Evolutionary conservation across 441 rosid genomes (phyloP).

Genomic region (Flueggea neowawraea): DNA sequence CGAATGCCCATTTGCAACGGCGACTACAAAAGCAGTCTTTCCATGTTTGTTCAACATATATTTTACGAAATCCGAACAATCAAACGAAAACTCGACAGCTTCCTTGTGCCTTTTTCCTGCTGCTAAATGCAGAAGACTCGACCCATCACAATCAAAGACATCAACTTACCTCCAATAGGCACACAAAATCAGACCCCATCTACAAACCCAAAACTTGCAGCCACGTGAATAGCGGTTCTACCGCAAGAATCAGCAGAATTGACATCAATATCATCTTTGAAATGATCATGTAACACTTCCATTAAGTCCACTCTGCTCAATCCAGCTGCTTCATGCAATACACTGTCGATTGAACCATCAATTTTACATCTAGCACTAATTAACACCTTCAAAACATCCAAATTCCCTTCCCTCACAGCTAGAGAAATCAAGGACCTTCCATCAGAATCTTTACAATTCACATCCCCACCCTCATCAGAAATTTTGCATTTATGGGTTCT

Average conservation of each 20-base stretch:
- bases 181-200: slow-evolving; percentile 31
- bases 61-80: slow-evolving; percentile 27
- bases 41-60: slow-evolving; percentile 40
- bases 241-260: slow-evolving; percentile 33
- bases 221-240: slow-evolving; percentile 45
- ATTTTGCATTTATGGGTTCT: too few species aligned
- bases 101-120: slow-evolving; percentile 40
- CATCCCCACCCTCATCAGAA: slow-evolving; percentile 37
- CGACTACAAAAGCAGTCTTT: slow-evolving; percentile 44
- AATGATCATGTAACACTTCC: slow-evolving; percentile 27
- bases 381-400: slow-evolving; percentile 27
- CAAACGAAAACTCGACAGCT: slow-evolving; percentile 32
- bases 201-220: slow-evolving; percentile 40
- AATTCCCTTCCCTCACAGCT: slow-evolving; percentile 37
- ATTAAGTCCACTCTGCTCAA: slow-evolving; percentile 41
- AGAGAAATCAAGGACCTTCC: slow-evolving; percentile 39
- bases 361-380: slow-evolving; percentile 31
- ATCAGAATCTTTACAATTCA: slow-evolving; percentile 29
- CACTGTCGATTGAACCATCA: slow-evolving; percentile 25
- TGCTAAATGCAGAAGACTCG: slow-evolving; percentile 56
- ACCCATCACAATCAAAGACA: slow-evolving; percentile 32
- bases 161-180: slow-evolving; percentile 30
- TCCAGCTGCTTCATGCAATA: slow-evolving; percentile 50
- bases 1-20: slow-evolving; percentile 45
- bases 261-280: slow-evolving; percentile 18